A percentile compares a stretch with the other conserved stretches of the same genome.
Evolutionary conservation across 1,284 basidiomycete genomes (phyloP).

Genomic region (Ustilago curta): DNA sequence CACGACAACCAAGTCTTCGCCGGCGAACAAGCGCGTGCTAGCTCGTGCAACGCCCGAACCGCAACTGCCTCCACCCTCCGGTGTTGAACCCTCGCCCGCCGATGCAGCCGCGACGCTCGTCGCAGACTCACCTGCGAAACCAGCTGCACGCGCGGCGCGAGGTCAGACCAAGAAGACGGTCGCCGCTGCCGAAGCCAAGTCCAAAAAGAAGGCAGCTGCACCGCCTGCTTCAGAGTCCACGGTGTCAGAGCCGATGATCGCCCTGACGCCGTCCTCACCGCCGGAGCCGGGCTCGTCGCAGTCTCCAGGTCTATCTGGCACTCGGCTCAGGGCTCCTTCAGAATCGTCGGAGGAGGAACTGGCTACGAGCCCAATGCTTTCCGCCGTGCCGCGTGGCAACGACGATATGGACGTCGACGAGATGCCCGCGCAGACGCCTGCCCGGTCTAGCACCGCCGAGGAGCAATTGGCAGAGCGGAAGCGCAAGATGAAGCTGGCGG

Average conservation of each 20-base stretch:
- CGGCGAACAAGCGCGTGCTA: slow-evolving; percentile 10
- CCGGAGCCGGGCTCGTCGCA: slow-evolving; percentile 7
- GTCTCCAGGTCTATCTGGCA: neutral
- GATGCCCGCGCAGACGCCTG: slow-evolving; percentile 17
- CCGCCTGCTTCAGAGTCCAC: slow-evolving; percentile 8
- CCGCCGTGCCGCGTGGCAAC: slow-evolving; percentile 29
- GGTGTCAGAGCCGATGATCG: neutral
- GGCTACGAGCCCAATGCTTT: slow-evolving; percentile 48
- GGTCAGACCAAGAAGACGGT: slow-evolving; percentile 17
- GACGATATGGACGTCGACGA: slow-evolving; percentile 40
- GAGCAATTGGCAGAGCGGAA: slow-evolving; percentile 43
- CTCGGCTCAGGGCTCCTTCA: slow-evolving; percentile 27
- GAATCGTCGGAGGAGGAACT: slow-evolving; percentile 46
- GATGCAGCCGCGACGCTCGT: neutral
- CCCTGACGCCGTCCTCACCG: slow-evolving; percentile 32
- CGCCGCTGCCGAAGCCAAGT: neutral
- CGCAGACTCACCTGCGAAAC: slow-evolving; percentile 13
- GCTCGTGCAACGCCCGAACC: slow-evolving; percentile 17
- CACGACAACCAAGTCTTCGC: slow-evolving; percentile 7
- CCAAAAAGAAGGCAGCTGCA: slow-evolving; percentile 6
- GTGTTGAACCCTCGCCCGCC: slow-evolving; percentile 8
- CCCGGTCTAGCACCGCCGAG: slow-evolving; percentile 12
- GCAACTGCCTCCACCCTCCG: slow-evolving; percentile 33
- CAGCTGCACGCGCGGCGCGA: slow-evolving; percentile 6
- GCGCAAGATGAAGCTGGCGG: slow-evolving; percentile 30